Evolutionary conservation across 257 asterid species (phyloP).

Genomic region (Solanum peruvianum): DNA sequence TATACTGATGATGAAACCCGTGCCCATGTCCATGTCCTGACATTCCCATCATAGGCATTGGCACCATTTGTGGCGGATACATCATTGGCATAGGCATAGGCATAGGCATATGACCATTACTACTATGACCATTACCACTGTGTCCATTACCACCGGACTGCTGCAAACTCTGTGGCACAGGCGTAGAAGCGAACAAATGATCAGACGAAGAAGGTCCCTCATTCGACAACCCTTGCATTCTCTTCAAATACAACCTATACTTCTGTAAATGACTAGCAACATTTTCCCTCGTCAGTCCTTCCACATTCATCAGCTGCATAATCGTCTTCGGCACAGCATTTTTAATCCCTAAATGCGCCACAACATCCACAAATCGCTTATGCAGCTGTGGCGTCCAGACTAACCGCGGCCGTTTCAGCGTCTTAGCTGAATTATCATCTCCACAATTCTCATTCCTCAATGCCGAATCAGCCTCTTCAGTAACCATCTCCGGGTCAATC

Average conservation of each 20-base stretch:
- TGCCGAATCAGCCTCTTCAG: conserved; percentile 6
- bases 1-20: conserved; percentile 42
- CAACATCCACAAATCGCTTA: conserved; percentile 18
- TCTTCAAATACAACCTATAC: conserved; percentile 16
- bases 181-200: conserved; percentile 7
- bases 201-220: conserved; percentile 9
- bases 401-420: conserved; percentile 7
- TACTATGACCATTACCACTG: conserved; percentile 15
- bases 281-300: conserved; percentile 17
- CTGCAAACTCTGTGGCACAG: conserved; percentile 7
- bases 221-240: conserved; percentile 15
- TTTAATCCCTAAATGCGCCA: conserved; percentile 12
- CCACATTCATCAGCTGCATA: conserved; percentile 21
- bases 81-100: conserved; percentile 34
- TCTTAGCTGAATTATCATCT: background rate
- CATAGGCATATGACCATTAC: background rate
- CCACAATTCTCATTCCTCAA: background rate
- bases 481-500: background rate
- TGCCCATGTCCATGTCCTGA: conserved; percentile 24
- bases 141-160: background rate
- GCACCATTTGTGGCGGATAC: conserved; percentile 47
- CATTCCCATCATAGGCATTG: conserved; percentile 50
- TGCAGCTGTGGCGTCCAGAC: conserved; percentile 25
- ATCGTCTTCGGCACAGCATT: conserved; percentile 23
- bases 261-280: conserved; percentile 24